Base-by-base conservation (phyloP, 768 basidiomycete genomes). In the Butyriboletus loyo region DNA sequence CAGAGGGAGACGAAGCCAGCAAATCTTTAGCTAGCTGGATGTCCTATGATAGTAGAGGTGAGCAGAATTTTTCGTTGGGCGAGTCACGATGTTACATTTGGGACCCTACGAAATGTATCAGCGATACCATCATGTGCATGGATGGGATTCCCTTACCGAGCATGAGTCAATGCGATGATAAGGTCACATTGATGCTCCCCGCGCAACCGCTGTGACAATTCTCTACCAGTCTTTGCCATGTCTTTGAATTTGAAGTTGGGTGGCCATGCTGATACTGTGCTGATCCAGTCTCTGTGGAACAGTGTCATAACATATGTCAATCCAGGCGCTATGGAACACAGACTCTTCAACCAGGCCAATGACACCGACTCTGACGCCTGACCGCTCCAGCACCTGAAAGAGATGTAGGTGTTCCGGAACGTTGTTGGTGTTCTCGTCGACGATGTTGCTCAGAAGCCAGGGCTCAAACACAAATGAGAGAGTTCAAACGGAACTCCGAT, bases 301-400 rank as follows among this genome's bases (percentile, higher is more conserved):
- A 38, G 24, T 45, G 22, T 41, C 28, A 40, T 21, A 21, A 45
- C 15, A 25, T 14, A 37, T 15, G 19, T 39, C 11, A 22, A 35
- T 19, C 30, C 4, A 17, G 38, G 21, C 3, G 24, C 24, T 14
- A 34, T 41, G 35, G 13, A 35, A 24, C 9, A 62, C 74, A 32
- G 56, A 93, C 93, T 88, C 76, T 68, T 97, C 93, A 1, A 94
- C 88, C 0, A 97, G 78, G 3, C 93, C 93, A 41, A 97, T 86
- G 27, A 95, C 65, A 4, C 93, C 93, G 41, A 95, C 76, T 40
- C 80, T 81, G 3, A 89, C 50, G 1, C 88, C 90, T 10, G 77
- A 77, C 24, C 85, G 75, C 60, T 94, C 88, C 10, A 92, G 64
- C 6, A 93, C 74, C 34, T 77, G 66, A 64, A 79, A 92, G 54